phyloP scores from a whole-genome alignment of 495 filamentous ascomycete genomes.

The Massariosphaeria phaeospora region DNA sequence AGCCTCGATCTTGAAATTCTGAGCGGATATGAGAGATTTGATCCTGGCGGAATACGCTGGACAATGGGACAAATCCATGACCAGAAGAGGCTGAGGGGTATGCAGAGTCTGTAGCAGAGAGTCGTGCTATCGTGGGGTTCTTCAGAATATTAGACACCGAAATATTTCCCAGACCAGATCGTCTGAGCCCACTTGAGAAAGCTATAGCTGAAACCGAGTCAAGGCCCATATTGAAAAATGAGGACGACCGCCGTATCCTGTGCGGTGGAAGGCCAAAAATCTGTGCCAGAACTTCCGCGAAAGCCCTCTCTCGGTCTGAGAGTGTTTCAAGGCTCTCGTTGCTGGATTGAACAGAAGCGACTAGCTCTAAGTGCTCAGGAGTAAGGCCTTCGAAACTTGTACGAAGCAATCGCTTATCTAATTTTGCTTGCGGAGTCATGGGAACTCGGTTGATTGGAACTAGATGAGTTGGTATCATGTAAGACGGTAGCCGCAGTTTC shows the following conservation, averaged over 20 bases:
- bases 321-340: constrained; percentile 36
- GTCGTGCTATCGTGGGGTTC: constrained; percentile 53
- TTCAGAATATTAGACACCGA: constrained; percentile 61
- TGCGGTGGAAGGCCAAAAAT: constrained; percentile 45
- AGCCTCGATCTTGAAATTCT: constrained; percentile 38
- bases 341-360: constrained; percentile 21
- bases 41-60: constrained; percentile 38
- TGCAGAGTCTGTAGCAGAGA: constrained; percentile 31
- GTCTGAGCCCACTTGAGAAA: constrained; percentile 51
- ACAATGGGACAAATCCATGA: neutral
- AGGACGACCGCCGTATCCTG: constrained; percentile 47
- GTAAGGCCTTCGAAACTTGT: constrained; percentile 32
- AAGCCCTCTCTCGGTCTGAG: constrained; percentile 41
- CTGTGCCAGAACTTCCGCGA: constrained; percentile 49
- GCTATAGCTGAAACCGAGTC: constrained; percentile 79
- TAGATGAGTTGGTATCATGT: constrained; percentile 65
- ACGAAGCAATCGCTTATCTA: constrained; percentile 50
- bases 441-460: constrained; percentile 63
- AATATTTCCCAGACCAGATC: constrained; percentile 43
- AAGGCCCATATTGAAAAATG: constrained; percentile 62
- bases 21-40: constrained; percentile 38
- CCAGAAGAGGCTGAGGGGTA: neutral
- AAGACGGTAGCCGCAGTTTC: constrained; percentile 48
- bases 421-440: constrained; percentile 59
- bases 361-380: constrained; percentile 33